phyloP scores from a whole-genome alignment of 306 rosid species.

The Vigna trinervia region DNA sequence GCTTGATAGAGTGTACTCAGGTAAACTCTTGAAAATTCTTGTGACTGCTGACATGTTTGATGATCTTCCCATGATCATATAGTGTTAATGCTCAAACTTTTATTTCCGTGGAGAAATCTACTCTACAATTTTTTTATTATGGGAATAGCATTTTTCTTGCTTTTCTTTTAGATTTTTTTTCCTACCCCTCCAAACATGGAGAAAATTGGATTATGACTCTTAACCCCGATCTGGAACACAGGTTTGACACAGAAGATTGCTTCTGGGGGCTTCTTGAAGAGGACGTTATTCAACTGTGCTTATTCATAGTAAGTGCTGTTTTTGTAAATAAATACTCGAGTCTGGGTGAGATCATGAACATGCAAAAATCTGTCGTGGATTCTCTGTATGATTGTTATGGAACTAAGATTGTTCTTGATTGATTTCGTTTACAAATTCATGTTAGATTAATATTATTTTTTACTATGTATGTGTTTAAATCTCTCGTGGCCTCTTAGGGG shows the following conservation, averaged over 20 bases:
- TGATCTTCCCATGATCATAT: slow-evolving; percentile 2
- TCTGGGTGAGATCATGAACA: not conserved
- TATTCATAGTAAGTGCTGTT: slow-evolving; percentile 72
- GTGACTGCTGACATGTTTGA: slow-evolving; percentile 21
- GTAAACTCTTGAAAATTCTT: slow-evolving; percentile 47
- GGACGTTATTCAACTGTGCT: slow-evolving; percentile 74
- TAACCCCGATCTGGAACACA: slow-evolving; percentile 47
- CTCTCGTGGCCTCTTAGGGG: slow-evolving; percentile 26
- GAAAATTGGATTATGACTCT: slow-evolving; percentile 25
- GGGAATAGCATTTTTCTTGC: slow-evolving; percentile 12
- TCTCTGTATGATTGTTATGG: slow-evolving; percentile 16
- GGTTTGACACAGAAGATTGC: slow-evolving; percentile 88
- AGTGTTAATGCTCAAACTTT: slow-evolving; percentile 31
- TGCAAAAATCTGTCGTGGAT: slow-evolving; percentile 7
- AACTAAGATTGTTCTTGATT: slow-evolving; percentile 9
- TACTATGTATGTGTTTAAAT: slow-evolving; percentile 10
- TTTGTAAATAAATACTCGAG: not conserved
- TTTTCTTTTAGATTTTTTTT: slow-evolving; percentile 23
- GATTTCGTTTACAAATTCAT: slow-evolving; percentile 12
- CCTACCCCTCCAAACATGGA: not conserved
- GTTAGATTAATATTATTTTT: slow-evolving; percentile 8
- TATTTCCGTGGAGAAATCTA: slow-evolving; percentile 35
- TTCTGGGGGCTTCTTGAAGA: slow-evolving; percentile 74
- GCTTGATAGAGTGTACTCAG: slow-evolving; percentile 84
- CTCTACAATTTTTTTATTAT: slow-evolving; percentile 30